Base-by-base conservation (phyloP, 495 filamentous ascomycete species). In the Podospora tetraspora region DNA sequence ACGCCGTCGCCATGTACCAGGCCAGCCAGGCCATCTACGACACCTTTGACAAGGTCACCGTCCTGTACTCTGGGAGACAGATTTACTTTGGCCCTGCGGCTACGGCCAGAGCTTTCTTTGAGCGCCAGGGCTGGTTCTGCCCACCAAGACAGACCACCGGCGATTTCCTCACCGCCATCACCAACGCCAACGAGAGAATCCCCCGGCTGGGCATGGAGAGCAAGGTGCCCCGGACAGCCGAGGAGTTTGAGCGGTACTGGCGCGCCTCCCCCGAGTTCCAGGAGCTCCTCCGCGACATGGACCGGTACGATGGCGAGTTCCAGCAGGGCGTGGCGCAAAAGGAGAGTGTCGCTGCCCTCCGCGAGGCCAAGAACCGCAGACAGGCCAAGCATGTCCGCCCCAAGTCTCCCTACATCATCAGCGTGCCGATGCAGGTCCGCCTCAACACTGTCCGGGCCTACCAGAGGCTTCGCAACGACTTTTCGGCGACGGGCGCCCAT, bases 131-230 rank as follows among this genome's bases (percentile, higher is more conserved):
- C 22, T 91, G 84, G 80, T 59, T 86, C 65, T 91, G 87, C 68
- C 86, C 88, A 0, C 81, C 87, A 0, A 81, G 91, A 27, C 87
- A 87, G 62, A 94, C 90, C 13, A 91, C 90, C 1, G 88, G 89
- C 84, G 81, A 92, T 81, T 87, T 93, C 80, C 78, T 95, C 21
- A 94, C 91, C 16, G 87, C 89, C 9, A 80, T 93, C 27, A 92
- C 91, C 7, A 90, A 92, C 73, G 86, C 88, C 3, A 82, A 83
- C n/a, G 90, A 92, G 66, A 82, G 92, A 21, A 80, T 83, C 21
- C 86, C 89, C 68, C 86, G 88, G 19, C 79, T 82, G 11, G 91
- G 90, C 5, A 87, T 83, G 68, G 89, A 92, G 71, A 81, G 76
- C 7, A 84, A 52, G 81, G 87, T 65, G 83, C 92, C 43, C 82